A percentile compares a stretch with the other conserved stretches of the same genome.
phyloP scores from a whole-genome alignment of 2,329 filamentous ascomycete genomes.

The Curvularia lunata region DNA sequence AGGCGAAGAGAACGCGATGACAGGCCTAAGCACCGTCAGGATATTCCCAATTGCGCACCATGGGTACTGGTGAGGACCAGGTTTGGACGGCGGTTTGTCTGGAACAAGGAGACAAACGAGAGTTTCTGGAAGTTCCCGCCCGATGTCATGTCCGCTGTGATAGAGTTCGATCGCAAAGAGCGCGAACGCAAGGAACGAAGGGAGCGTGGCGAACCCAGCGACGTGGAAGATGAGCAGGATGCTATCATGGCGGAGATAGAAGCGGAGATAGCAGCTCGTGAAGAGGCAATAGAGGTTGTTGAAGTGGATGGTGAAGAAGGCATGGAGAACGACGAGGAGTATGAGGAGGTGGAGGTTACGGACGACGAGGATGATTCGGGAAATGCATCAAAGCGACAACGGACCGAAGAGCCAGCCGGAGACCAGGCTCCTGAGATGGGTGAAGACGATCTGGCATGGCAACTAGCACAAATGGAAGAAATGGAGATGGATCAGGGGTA shows the following conservation, averaged over 20 bases:
- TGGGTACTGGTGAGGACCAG: conserved; percentile 96
- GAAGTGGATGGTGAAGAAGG: conserved; percentile 49
- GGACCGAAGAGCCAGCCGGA: conserved; percentile 52
- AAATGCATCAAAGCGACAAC: conserved; percentile 58
- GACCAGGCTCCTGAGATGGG: conserved; percentile 75
- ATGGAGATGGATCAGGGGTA: conserved; percentile 75
- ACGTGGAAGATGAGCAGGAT: conserved; percentile 36
- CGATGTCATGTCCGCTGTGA: conserved; percentile 76
- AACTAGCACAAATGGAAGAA: conserved; percentile 86
- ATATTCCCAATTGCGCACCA: conserved; percentile 80
- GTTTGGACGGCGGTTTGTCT: conserved; percentile 84
- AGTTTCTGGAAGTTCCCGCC: conserved; percentile 96
- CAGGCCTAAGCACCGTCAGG: conserved; percentile 77
- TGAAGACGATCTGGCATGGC: conserved; percentile 92
- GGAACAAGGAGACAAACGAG: conserved; percentile 83
- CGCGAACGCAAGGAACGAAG: conserved; percentile 67
- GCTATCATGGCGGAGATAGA: conserved; percentile 46
- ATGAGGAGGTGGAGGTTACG: conserved; percentile 78
- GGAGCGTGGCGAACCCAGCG: conserved; percentile 54
- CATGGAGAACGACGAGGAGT: conserved; percentile 70
- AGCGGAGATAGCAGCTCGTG: conserved; percentile 38
- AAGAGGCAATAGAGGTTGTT: conserved; percentile 42
- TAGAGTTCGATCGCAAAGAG: conserved; percentile 73
- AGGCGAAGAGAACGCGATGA: conserved; percentile 74
- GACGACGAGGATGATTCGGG: conserved; percentile 57